Evolutionary conservation across 106 monocot genomes (phyloP), one percentile per base, ranked within the genome.

Genomic region (Dioscorea dumetorum): DNA sequence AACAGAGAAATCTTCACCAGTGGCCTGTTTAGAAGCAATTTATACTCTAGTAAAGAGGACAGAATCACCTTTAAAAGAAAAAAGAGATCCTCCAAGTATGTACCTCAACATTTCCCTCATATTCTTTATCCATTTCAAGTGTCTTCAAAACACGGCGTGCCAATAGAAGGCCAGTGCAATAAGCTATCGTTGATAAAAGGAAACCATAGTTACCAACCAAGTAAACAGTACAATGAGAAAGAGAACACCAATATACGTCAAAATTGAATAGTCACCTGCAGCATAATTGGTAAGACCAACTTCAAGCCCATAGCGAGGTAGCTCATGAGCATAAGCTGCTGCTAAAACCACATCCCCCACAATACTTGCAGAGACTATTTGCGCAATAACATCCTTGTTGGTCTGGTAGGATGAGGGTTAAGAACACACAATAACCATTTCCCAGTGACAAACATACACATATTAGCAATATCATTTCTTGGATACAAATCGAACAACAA

Each of bases 401-500:
- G 87, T 90, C 87, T 91, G 78, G 33, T 53, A 61, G 57, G 28
- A 76, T 54, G 7, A 12, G 50, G 33, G 63, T 73, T 76, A 79
- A 79, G 51, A 52, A 52, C 33, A 6, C 32, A 73, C 62, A 62
- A 12, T 1, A 19, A 22, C 23, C 4, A 64, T 18, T 13, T 3
- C 20, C 24, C 57, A 51, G 24, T 7, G 52, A 70, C 15, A 14
- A 12, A 28, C 32, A 34, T 5, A 54, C 12, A 57, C 34, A 14
- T 22, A 59, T 48, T 12, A 64, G 13, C 57, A 50, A 52, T 19
- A 0, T 53, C 14, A 49, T 58, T 22, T 34, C 5, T 22, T 67
- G 84, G 87, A 87, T 91, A 91, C 91, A 79, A 90, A 90, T 79
- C 94, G 75, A 31, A 94, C 94, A 68, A 90, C 94, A 67, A 90